Evolutionary conservation across 2,329 filamentous ascomycete species (phyloP), one percentile per base, ranked within the genome.

Genomic region (Pyrenophora tritici-repentis): DNA sequence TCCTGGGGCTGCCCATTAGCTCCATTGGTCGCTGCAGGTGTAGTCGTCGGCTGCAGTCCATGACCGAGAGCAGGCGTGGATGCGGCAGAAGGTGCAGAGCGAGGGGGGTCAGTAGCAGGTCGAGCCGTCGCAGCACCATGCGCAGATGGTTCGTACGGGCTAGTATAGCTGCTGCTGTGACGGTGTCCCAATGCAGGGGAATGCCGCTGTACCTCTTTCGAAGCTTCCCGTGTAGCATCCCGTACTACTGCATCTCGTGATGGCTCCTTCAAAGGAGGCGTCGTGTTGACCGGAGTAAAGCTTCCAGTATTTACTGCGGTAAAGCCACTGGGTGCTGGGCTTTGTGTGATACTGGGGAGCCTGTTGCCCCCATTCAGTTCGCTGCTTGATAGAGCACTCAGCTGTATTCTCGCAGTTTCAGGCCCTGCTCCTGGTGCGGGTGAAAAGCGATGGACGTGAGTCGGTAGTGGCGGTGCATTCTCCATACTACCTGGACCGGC

Each of bases 101-200:
- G 57, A 17, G 57, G 43, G 17, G 57, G 42, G 9, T 55, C 62
- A 3, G 59, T 45, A 20, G 40, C 37, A 44, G 50, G 53, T 37
- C 58, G 59, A 29, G 50, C 42, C 12, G 45, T 34, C 4, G 58
- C 31, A 9, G 53, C 39, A 31, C 42, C 53, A 32, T 56, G 58
- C 10, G 66, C 55, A 17, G 63, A 58, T 9, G 63, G 57, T 31
- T 68, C 64, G 45, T 71, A 71, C 1, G 67, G 67, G 34, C 67
- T 71, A 3, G 64, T 65, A 32, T 71, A 71, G 17, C 47, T 56
- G 38, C 55, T 53, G n/a, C 47, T 52, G 31, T 63, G 55, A 24
- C 62, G 55, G 37, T 56, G 50, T 17, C 46, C 44, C 6, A 40
- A 34, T 20, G 26, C 13, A 6, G 57, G 57, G 16, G 59, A 58